Base-by-base conservation (phyloP, 768 basidiomycete species). In the Boletus sensibilis region DNA sequence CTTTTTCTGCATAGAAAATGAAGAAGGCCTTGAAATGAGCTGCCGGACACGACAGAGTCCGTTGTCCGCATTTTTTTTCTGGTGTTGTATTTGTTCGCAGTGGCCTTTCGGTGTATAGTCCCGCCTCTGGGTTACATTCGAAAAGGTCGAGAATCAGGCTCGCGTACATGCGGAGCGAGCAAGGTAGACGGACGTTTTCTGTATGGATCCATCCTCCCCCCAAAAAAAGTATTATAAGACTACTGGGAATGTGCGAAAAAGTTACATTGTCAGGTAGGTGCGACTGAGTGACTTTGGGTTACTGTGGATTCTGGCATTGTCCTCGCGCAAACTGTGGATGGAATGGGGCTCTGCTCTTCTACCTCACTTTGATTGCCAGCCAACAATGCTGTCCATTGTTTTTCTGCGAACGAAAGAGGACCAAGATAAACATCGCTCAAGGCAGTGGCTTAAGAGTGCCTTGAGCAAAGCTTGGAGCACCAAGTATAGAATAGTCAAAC, bases 1-100 rank as follows among this genome's bases (percentile, higher is more conserved):
- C 6, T 56, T 53, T 50, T 46, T 31, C 40, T 42, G 37, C 16
- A n/a, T 56, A 90, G 88, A 85, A 84, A 79, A 88, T 91, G 88
- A 90, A 88, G 74, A 85, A 86, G 56, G 87, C 87, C 2, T 68
- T 91, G 75, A 90, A 90, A 74, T 89, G 50, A 62, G 49, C 56
- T 50, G 13, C 40, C 10, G 11, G 39, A 16, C 42, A 25, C 34
- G 31, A 42, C 29, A 13, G 3, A 33, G 9, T 21, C 14, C 11
- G 18, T 38, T 29, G 43, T 23, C 18, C 8, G 9, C n/a, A 21
- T 33, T 16, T 51, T 52, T 41, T 6, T 29, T 23, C 34, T 18
- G 40, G 29, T 12, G 16, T 52, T 53, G 42, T 23, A 49, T 43
- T 29, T 23, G 47, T 16, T 45, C n/a, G 27, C 10, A 20, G 12